These are phyloP conservation scores for Gyrodon lividus DNA, from an alignment of 768 basidiomycete species.

Conservation along the genomic window DNA sequence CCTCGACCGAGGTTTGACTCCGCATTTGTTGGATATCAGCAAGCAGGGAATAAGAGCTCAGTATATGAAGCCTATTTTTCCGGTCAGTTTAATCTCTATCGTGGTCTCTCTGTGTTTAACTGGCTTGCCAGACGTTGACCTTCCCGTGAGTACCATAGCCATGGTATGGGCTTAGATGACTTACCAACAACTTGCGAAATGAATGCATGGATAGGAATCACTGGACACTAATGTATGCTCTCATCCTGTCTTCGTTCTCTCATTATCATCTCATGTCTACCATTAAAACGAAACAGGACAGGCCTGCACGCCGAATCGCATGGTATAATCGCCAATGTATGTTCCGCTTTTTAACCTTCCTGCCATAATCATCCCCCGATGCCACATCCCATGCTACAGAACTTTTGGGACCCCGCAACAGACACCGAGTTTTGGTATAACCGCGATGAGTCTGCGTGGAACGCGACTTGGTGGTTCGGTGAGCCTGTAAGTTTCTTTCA, in stretches of 20 bases:
- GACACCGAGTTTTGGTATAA: constrained; percentile 73
- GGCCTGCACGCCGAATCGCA: constrained; percentile 88
- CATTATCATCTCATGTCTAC: neutral
- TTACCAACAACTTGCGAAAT: neutral
- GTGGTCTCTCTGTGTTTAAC: constrained; percentile 6
- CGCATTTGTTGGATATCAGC: constrained; percentile 77
- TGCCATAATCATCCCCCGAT: neutral
- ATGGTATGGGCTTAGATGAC: neutral
- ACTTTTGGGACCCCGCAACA: constrained; percentile 80
- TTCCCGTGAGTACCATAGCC: constrained; percentile 66
- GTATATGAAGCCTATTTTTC: constrained; percentile 84
- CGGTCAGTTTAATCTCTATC: constrained; percentile 46
- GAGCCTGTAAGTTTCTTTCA: constrained; percentile 67
- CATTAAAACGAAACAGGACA: constrained; percentile 56
- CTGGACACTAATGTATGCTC: constrained; percentile 76
- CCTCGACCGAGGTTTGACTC: constrained; percentile 81
- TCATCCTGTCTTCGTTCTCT: neutral
- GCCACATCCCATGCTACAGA: constrained; percentile 39
- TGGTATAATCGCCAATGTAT: constrained; percentile 86
- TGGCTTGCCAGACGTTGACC: constrained; percentile 63
- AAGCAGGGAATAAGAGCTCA: constrained; percentile 85
- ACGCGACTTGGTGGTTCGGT: constrained; percentile 81
- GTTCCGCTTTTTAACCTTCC: constrained; percentile 13
- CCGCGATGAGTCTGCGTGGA: constrained; percentile 56
- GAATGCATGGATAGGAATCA: constrained; percentile 62